Base-by-base conservation (phyloP, 139 green algal species). In the Desmodesmus armatus region DNA sequence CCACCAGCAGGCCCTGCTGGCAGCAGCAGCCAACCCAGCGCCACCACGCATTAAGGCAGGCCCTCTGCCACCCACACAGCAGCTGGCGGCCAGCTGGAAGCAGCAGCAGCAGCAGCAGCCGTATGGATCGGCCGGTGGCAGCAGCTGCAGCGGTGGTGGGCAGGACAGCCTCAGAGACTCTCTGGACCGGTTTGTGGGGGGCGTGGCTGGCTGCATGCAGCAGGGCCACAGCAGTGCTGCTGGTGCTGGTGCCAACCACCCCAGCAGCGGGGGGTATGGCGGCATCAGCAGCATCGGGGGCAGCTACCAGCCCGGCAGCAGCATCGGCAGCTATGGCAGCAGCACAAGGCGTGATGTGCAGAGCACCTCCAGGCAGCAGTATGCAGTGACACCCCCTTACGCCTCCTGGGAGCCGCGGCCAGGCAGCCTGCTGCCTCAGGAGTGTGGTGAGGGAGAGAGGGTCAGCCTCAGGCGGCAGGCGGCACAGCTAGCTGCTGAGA, bases 1-100 rank as follows among this genome's bases (percentile, higher is more conserved):
- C 25, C 72, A 58, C 23, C 55, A 71, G 37, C 41, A 49, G 33
- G 47, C 76, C 6, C 27, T 82, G 76, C 9, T 82, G 55, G 76
- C 41, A 15, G 33, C 76, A 51, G 76, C 76, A 33, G 49, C 23
- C 53, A 72, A 73, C 17, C 76, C 76, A 29, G 76, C 76, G 37
- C 76, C 55, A 27, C 37, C 76, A 25, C 35, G 47, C 25, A 65
- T 2, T 11, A 23, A 13, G 47, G 27, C 65, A 3, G 65, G 65
- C 3, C n/a, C 33, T 11, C 33, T 44, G 33, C 17, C 47, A 21
- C 9, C 47, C 7, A 55, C 65, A 72, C 65, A 72, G 65, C 65
- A 39, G 60, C n/a, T n/a, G n/a, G n/a, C n/a, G n/a, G n/a, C n/a
- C n/a, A n/a, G n/a, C n/a, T n/a, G n/a, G n/a, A n/a, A n/a, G n/a